These are phyloP conservation scores for Strigomonas culicis DNA, from an alignment of 208 protist genomes.

Conservation along the genomic window DNA sequence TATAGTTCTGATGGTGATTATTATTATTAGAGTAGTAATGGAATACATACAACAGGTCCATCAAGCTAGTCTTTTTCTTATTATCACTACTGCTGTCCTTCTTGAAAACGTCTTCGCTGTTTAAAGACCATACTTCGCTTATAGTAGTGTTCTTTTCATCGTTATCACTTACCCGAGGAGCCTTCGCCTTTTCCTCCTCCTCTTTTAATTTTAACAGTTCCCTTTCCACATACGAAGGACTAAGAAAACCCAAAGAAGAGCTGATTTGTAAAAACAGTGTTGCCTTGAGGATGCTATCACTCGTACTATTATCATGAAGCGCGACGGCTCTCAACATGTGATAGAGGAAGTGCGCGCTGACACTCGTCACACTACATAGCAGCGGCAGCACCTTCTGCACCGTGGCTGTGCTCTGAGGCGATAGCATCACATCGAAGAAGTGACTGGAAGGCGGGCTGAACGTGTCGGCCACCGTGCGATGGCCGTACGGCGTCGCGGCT, in stretches of 20 bases:
- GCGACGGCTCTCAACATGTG: neutral
- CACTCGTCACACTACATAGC: neutral
- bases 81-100: slow-evolving; percentile 1
- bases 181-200: neutral
- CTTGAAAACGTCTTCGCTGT: neutral
- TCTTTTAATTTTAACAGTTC: slow-evolving; percentile 2
- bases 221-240: neutral
- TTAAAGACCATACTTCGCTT: neutral
- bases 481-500: too few relatives aligned
- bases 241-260: neutral
- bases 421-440: too few relatives aligned
- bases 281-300: neutral
- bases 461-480: too few relatives aligned
- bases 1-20: slow-evolving; percentile 2
- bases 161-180: neutral
- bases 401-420: neutral
- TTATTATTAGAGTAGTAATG: slow-evolving; percentile 5
- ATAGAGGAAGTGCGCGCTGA: neutral
- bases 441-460: too few relatives aligned
- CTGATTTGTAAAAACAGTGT: slow-evolving; percentile 4
- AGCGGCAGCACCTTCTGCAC: neutral
- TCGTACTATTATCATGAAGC: neutral
- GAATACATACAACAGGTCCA: neutral
- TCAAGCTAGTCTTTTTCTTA: neutral
- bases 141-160: slow-evolving; percentile 1